Evolutionary conservation across 148 eudicot genomes (phyloP), one percentile per base, ranked within the genome.

Genomic region (Linanthus parryae): DNA sequence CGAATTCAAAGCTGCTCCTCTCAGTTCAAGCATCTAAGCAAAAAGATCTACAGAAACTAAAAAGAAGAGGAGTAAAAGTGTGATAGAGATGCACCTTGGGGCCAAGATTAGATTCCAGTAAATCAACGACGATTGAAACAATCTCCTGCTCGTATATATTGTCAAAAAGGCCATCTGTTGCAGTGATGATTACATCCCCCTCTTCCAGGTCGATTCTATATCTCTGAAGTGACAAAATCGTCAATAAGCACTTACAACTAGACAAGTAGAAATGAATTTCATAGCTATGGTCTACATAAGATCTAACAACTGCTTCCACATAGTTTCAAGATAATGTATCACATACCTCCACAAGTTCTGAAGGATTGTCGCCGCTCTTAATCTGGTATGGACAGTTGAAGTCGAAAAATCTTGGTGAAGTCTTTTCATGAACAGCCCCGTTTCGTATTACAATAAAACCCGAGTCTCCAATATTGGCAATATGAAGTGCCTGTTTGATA

Each of bases 91-190:
- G 52, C 53, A 91, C 98, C 95, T 86, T 62, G 6, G 64, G 57
- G 42, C 57, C 57, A 66, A 47, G 58, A 48, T 70, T 77, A 54
- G 65, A 76, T 62, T 66, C 61, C 56, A 73, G 10, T 15, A 80
- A 76, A 50, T 73, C 66, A 49, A 66, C 62, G 61, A 86, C 73
- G 7, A 73, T 39, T 28, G 69, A 74, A 27, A 68, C 77, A 55
- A 91, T 83, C 57, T 91, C 94, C 47, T 77, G 71, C 44, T 79
- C 81, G 30, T 86, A 91, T 13, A 86, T 61, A 68, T 91, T 86
- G 76, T 83, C 94, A 57, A 86, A 79, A 31, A 91, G 89, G 56
- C 94, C 98, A 73, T 91, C 89, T 5, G 95, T 86, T 33, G 94
- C 94, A 44, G 74, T 62, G 54, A 91, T 62, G 42, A 86, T 72